Conservation (phyloP, 139 green algal genomes). For the Chlamydomonas sp. region DNA sequence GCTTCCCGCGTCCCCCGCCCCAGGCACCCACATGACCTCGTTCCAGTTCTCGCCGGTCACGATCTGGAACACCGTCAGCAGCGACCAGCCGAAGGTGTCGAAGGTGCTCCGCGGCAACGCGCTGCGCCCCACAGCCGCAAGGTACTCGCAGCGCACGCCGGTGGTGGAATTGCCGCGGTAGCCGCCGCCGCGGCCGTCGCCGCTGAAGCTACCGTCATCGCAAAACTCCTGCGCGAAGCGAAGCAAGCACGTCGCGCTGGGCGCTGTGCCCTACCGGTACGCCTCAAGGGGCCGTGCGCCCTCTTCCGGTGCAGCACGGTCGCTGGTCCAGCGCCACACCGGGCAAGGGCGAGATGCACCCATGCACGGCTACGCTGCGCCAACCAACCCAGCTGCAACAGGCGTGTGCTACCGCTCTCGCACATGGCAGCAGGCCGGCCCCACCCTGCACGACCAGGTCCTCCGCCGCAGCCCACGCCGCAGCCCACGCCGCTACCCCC, state of each 20-base stretch:
- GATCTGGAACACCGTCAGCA: conserved; percentile 72
- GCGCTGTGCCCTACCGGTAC: conserved; percentile 50
- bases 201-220: neutral
- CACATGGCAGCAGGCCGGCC: no score
- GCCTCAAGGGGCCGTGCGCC: neutral
- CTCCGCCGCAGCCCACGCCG: no score
- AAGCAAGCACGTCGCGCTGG: conserved; percentile 56
- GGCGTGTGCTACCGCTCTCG: no score
- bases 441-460: no score
- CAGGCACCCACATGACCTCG: conserved; percentile 28
- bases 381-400: no score
- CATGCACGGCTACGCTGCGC: no score
- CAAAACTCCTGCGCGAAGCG: neutral
- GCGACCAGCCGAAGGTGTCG: conserved; percentile 66
- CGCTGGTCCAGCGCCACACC: no score
- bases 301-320: no score
- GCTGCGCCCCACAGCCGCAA: conserved; percentile 47
- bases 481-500: neutral
- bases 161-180: neutral
- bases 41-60: conserved; percentile 51
- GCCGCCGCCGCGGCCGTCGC: neutral
- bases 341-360: no score
- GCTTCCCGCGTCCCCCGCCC: no score
- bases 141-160: neutral
- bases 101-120: conserved; percentile 56